Percentiles rank a stretch among this genome's conserved stretches.
Evolutionary conservation across 176 grass and related monocot genomes (phyloP).

Genomic region (Hordeum vulgare): MorexV3_pseudomolecules_assembly NC_058519.1:482539465-482539964

Average conservation of each 20-base stretch:
- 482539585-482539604: neutral
- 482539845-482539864: neutral
- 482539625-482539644: neutral
- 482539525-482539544: neutral
- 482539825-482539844: neutral
- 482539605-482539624: neutral
- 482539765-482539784: neutral
- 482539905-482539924: too few relatives aligned
- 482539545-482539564: neutral
- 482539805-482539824: neutral
- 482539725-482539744: neutral
- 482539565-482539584: neutral
- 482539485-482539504: neutral
- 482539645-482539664: neutral
- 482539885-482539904: too few relatives aligned
- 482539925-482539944: too few relatives aligned
- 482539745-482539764: neutral
- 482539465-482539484: neutral
- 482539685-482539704: neutral
- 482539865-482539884: neutral
- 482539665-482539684: neutral
- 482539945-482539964: too few relatives aligned
- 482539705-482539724: neutral
- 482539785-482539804: neutral
- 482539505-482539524: neutral